Evolutionary conservation across 2,329 filamentous ascomycete species (phyloP).

Genomic region (Neofusicoccum laricinum): DNA sequence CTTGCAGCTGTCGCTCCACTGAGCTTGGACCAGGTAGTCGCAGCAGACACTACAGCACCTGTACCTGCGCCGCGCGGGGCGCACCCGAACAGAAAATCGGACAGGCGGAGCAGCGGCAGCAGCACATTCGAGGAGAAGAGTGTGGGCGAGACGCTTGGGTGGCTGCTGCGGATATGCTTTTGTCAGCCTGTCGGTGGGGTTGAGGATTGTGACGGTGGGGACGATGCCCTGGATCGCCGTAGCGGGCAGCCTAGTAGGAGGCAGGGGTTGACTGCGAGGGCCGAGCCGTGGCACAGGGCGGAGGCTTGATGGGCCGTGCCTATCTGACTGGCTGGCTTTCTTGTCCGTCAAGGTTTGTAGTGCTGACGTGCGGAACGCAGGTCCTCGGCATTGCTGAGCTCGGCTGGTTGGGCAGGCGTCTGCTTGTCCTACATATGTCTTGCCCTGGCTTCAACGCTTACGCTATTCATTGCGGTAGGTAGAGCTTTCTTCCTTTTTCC

Average conservation of each 20-base stretch:
- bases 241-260: neutral
- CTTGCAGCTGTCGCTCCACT: neutral
- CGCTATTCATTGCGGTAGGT: conserved; percentile 6
- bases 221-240: conserved; percentile 17
- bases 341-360: neutral
- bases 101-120: neutral
- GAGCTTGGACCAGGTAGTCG: neutral
- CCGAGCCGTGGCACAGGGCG: neutral
- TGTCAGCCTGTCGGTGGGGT: conserved; percentile 39
- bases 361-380: neutral
- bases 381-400: neutral
- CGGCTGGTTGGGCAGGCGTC: neutral
- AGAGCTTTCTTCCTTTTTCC: neutral
- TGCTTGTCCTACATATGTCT: neutral
- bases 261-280: neutral
- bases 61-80: neutral
- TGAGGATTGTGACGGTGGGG: conserved; percentile 43
- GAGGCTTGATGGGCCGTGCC: neutral
- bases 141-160: conserved; percentile 19
- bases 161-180: conserved; percentile 32
- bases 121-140: neutral
- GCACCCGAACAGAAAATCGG: neutral
- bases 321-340: neutral
- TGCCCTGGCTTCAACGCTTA: neutral
- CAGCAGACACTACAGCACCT: neutral